phyloP scores from a whole-genome alignment of 129 eudicot species.

The Scalesia atractyloides region DNA sequence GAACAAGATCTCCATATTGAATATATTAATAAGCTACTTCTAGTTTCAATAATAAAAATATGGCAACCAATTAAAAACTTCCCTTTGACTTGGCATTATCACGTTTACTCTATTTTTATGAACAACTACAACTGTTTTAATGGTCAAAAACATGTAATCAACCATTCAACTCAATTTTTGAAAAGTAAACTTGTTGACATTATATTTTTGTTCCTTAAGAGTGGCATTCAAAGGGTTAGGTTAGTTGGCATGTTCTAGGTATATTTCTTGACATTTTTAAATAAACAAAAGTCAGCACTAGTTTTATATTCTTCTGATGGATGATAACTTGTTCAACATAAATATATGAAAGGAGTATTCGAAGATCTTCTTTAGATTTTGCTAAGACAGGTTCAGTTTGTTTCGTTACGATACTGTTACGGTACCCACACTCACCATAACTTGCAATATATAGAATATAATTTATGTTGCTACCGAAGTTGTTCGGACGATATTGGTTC shows the following conservation, averaged over 20 bases:
- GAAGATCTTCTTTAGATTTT: conserved; percentile 2
- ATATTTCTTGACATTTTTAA: not conserved
- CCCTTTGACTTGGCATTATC: not conserved
- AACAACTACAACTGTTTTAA: not conserved
- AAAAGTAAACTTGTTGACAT: not conserved
- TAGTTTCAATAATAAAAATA: not conserved
- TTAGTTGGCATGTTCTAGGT: not conserved
- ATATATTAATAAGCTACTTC: not conserved
- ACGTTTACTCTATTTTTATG: not conserved
- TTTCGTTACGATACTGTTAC: too few relatives aligned
- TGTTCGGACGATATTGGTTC: too few relatives aligned
- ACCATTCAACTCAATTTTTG: conserved; percentile 2
- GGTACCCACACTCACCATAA: too few relatives aligned
- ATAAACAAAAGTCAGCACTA: not conserved
- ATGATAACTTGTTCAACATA: not conserved
- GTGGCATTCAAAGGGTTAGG: conserved; percentile 1
- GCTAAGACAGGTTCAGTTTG: too few relatives aligned
- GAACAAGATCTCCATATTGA: too few relatives aligned
- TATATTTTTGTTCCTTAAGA: not conserved
- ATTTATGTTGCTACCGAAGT: too few relatives aligned
- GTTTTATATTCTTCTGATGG: not conserved
- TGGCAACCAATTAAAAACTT: not conserved
- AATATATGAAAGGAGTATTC: not conserved
- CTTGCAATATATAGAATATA: too few relatives aligned
- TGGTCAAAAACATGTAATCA: not conserved